phyloP scores from a whole-genome alignment of 202 grass and related monocot species.

The Saccharum hybrid region DNA sequence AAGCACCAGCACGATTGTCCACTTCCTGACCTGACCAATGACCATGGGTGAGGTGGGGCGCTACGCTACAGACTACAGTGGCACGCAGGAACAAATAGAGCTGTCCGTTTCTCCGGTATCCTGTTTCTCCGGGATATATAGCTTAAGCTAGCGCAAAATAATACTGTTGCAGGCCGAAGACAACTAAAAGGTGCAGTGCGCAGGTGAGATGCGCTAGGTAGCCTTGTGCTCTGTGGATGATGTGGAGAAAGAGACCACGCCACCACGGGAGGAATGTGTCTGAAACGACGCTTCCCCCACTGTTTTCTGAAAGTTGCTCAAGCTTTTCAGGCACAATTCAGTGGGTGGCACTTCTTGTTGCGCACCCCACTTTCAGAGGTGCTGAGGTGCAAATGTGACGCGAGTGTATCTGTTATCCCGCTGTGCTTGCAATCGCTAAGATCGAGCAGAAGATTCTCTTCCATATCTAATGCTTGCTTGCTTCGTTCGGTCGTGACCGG shows the following conservation, averaged over 20 bases:
- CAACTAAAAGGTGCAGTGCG: neutral
- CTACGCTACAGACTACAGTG: neutral
- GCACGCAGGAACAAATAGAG: no score
- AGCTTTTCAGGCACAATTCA: constrained; percentile 34
- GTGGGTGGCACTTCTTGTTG: constrained; percentile 18
- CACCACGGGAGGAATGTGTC: neutral
- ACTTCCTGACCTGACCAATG: neutral
- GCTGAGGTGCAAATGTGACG: neutral
- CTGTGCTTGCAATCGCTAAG: neutral
- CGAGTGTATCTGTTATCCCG: neutral
- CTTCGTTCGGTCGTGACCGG: neutral
- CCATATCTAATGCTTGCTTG: neutral
- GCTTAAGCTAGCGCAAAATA: no score
- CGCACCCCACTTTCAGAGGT: constrained; percentile 13
- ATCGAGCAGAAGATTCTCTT: constrained; percentile 9
- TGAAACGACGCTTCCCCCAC: neutral
- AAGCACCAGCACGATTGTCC: constrained; percentile 12
- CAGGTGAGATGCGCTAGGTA: neutral
- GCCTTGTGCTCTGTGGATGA: neutral
- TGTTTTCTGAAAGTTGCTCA: constrained; percentile 35
- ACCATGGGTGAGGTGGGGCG: neutral
- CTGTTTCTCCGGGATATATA: no score
- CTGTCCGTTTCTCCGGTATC: constrained; percentile 19
- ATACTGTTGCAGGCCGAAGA: neutral
- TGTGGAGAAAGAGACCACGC: constrained; percentile 13